Base-by-base conservation (phyloP, 495 filamentous ascomycete genomes). In the Astrothelium macrocarpum region DNA sequence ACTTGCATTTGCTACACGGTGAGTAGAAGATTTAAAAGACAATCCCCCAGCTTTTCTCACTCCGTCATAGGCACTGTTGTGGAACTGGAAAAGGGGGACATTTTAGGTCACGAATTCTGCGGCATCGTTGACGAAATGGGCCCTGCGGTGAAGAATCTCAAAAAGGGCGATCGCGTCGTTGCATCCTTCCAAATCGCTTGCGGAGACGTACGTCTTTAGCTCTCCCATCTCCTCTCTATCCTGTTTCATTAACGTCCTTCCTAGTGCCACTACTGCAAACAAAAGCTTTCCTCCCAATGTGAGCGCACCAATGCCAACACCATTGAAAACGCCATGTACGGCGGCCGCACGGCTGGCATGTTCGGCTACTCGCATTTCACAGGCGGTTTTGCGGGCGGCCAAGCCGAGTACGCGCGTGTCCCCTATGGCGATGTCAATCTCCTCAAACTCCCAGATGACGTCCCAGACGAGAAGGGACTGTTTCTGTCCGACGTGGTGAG, bases 21-120 rank as follows among this genome's bases (percentile, higher is more conserved):
- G 25, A 29, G 49, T 7, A 10, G 3, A 18, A 10, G 9, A 18
- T 49, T 20, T 20, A 18, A 49, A 18, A 9, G 11, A 20, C 9
- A 49, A 18, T 10, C n/a, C 43, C n/a, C n/a, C 9, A 20, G n/a
- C 10, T 14, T 49, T 20, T 10, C 49, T 56, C 49, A 56, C 16
- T 29, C 20, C 5, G 25, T 7, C 7, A 2, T 7, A 56, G 49
- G 85, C 31, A 73, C 77, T 23, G 81, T 95, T 29, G 75, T 92
- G 2, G 80, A 95, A 69, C 67, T 95, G 39, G 76, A 87, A 66
- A 87, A 89, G 67, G 90, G 92, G 46, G 91, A 96, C 76, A 91
- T 96, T 59, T 80, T 95, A 0, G 91, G 91, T 53, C 90, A 96
- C 72, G 91, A 96, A 68, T 95, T 90, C 77, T 91, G 87, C 70